Evolutionary conservation across 2,329 filamentous ascomycete species (phyloP), one percentile per base, ranked within the genome.

Genomic region (Aspergillus sp.): DNA sequence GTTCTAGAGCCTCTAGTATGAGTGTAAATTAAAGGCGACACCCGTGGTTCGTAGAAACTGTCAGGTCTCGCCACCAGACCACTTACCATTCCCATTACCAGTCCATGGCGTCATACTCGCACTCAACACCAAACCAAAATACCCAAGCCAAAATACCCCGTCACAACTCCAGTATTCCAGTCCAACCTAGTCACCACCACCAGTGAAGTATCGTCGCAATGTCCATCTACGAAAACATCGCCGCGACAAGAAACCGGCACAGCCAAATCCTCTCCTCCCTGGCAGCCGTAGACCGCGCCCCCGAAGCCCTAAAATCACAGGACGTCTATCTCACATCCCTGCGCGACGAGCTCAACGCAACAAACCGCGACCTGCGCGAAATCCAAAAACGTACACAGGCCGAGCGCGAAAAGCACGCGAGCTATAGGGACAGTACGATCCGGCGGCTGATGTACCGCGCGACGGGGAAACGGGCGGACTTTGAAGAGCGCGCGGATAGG

Each of bases 371-470:
- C 1, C 26, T 54, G 5, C 13, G 24, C 6, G 15, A 47, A 2
- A 15, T 54, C 41, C 9, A 15, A 6, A 22, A 47, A 9, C 13
- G 18, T 9, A 54, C 51, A 2, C 41, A 54, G 12, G 15, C 47
- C 2, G 51, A 45, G 18, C 51, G 51, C 17, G 51, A 44, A 30
- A 41, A 20, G 7, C 51, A 54, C 18, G 51, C 45, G 5, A 54
- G 47, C 12, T 54, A 48, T 18, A 42, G 51, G n/a, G 51, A 54
- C 32, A 54, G 51, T 13, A 54, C 51, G 1, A 18, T 54, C 17
- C 51, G 51, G 32, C 51, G 51, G 11, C 42, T 54, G 41, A 36
- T 54, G 30, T 54, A 54, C 26, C n/a, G 51, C 0, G 51, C 51
- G 32, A 54, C 26, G 1, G 51, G 51, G 17, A 54, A 54, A 8